Base-by-base conservation (phyloP, 805 yeast species). In the Starmerella asiatica region DNA sequence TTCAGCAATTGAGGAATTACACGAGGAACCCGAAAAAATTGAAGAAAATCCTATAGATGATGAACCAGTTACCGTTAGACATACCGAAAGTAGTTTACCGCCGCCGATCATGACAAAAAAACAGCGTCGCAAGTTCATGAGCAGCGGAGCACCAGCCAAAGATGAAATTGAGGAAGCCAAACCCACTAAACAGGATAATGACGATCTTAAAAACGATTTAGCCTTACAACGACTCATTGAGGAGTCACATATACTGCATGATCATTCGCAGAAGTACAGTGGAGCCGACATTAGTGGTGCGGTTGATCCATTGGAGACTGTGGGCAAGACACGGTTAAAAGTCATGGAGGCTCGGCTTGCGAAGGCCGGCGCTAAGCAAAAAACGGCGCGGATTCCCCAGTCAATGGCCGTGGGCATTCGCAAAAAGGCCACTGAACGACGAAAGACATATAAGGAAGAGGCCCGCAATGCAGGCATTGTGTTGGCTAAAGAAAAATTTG, bases 391-490 rank as follows among this genome's bases (percentile, higher is more conserved):
- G 37, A 82, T 84, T 73, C 94, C 97, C 17, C 86, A 91, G 85
- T 58, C 71, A 16, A 74, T 84, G 66, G 70, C 96, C 40, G 81
- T 80, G 54, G 94, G 94, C 2, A 79, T 86, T 77, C 64, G 82
- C 20, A 61, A 65, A 27, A 68, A 75, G 33, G 70, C 76, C 34
- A 59, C 69, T 27, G 56, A 61, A 17, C 70, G 74, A 47, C 70
- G 46, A 27, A 32, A 73, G 16, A 56, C 62, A 19, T 70, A 70
- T 51, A 93, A 82, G 56, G 63, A 68, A 37, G 85, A 82, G 37
- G 96, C 98, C 6, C 70, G 65, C 45, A 88, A 88, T 16, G 93
- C 93, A 4, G 97, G 97, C 12, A 81, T 88, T 40, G 70, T 91
- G n/a, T 63, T 88, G 32, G 75, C 94, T 3, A 76, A 71, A 21